These are phyloP conservation scores for Olyra latifolia DNA, from an alignment of 176 grass and related monocot species.

Conservation along the genomic window DNA sequence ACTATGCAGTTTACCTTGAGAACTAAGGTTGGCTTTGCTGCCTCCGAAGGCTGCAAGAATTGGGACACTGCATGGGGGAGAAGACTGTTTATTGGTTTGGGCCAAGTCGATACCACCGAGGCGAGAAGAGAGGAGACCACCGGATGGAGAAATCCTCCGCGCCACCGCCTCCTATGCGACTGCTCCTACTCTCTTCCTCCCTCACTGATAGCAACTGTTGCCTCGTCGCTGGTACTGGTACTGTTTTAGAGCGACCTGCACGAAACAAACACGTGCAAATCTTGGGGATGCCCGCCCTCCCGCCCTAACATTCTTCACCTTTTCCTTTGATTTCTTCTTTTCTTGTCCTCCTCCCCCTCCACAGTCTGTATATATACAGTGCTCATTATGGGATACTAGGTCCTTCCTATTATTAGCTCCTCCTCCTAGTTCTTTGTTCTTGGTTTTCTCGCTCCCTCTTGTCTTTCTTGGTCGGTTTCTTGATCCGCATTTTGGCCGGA, in stretches of 20 bases:
- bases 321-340: background rate
- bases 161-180: background rate
- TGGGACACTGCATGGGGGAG: background rate
- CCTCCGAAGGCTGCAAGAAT: background rate
- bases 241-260: background rate
- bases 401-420: background rate
- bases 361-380: constrained; percentile 8
- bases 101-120: constrained; percentile 45
- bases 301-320: constrained; percentile 31
- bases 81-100: constrained; percentile 3
- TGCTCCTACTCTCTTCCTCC: too few species aligned
- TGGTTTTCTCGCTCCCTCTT: background rate
- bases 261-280: background rate
- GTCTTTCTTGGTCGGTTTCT: background rate
- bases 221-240: background rate
- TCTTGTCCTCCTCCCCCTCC: background rate
- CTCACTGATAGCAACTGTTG: background rate
- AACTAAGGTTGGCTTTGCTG: background rate
- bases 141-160: constrained; percentile 12
- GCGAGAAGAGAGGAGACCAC: background rate
- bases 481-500: constrained; percentile 28
- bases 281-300: constrained; percentile 45
- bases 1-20: background rate
- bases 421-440: background rate
- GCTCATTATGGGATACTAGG: background rate